Conservation (phyloP, 805 yeast genomes). For the Ogataea polymorpha region DNA sequence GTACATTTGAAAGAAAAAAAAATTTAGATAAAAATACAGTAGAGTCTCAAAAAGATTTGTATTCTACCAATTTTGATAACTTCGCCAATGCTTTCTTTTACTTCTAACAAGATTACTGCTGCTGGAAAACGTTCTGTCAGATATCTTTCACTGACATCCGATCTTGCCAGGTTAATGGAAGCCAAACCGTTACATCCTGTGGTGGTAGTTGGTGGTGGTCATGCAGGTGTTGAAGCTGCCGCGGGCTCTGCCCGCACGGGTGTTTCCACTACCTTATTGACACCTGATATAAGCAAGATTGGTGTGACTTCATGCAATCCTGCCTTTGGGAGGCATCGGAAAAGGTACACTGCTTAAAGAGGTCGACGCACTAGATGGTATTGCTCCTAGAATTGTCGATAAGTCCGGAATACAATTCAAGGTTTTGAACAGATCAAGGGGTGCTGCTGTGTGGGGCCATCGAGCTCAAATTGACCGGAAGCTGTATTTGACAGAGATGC, state of each 20-base stretch:
- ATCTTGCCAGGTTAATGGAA: slow-evolving; percentile 32
- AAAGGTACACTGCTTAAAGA: slow-evolving; percentile 91
- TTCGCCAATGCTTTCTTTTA: too few species aligned
- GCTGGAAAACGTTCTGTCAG: slow-evolving; percentile 6
- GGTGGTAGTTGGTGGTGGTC: slow-evolving; percentile 95
- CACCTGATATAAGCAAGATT: slow-evolving; percentile 70
- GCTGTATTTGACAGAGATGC: slow-evolving; percentile 79
- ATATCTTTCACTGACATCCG: slow-evolving; percentile 34
- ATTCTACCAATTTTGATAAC: not conserved
- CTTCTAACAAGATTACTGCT: too few species aligned
- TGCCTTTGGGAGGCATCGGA: slow-evolving; percentile 95
- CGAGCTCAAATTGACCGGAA: slow-evolving; percentile 92
- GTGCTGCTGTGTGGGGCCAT: slow-evolving; percentile 98
- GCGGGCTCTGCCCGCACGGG: slow-evolving; percentile 90
- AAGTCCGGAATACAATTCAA: slow-evolving; percentile 90
- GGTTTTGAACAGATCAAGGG: slow-evolving; percentile 79
- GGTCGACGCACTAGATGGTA: slow-evolving; percentile 95
- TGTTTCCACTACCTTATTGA: slow-evolving; percentile 62
- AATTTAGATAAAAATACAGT: not conserved
- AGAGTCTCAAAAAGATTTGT: not conserved
- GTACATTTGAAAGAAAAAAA: too few species aligned
- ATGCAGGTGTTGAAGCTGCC: slow-evolving; percentile 98
- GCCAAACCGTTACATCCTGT: slow-evolving; percentile 51
- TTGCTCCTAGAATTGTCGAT: slow-evolving; percentile 83
- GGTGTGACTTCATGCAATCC: slow-evolving; percentile 98